Base-by-base conservation (phyloP, 2,329 filamentous ascomycete genomes). In the Gaeumannomyces sp. region DNA sequence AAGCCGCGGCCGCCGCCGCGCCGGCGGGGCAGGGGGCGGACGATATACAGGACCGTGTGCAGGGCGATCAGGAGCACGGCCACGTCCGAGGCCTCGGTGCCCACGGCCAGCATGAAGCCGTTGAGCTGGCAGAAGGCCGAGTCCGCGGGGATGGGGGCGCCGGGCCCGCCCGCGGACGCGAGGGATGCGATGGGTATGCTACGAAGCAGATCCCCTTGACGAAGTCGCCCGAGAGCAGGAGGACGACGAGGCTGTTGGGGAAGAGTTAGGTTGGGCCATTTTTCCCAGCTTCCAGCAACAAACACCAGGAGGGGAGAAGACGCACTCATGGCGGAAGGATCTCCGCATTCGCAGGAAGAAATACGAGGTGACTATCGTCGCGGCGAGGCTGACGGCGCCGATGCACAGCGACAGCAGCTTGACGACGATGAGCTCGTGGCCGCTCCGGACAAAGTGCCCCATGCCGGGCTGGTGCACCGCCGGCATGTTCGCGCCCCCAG, bases 301-400 rank as follows among this genome's bases (percentile, higher is more conserved):
- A n/a, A 22, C 45, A 53, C 66, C 60, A 28, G 61, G n/a, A 10
- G 28, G n/a, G 56, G 16, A 56, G 60, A 45, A 19, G 31, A 76
- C 84, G 77, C 77, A 88, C 87, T 89, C 86, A 73, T 93, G 89
- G 60, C 90, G 85, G 73, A 93, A 93, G 68, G 83, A 87, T 71
- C 89, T 83, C 69, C 85, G 83, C 88, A 93, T 93, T 67, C 85
- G 82, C 65, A 85, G 78, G 72, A 93, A 92, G 87, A 88, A 92
- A 76, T 89, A 90, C 57, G 89, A 82, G 2, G 86, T 81, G 35
- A 84, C 72, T 8, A 86, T 70, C 0, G 83, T 83, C 14, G 84
- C 79, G 3, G 81, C 64, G 38, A 91, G 76, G 69, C 88, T 91
- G 68, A 86, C 66, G 1, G 78, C 75, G 4, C 80, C 76, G 29